Evolutionary conservation across 805 yeast genomes (phyloP), one percentile per base, ranked within the genome.

Genomic region (Pichia sporocuriosa): DNA sequence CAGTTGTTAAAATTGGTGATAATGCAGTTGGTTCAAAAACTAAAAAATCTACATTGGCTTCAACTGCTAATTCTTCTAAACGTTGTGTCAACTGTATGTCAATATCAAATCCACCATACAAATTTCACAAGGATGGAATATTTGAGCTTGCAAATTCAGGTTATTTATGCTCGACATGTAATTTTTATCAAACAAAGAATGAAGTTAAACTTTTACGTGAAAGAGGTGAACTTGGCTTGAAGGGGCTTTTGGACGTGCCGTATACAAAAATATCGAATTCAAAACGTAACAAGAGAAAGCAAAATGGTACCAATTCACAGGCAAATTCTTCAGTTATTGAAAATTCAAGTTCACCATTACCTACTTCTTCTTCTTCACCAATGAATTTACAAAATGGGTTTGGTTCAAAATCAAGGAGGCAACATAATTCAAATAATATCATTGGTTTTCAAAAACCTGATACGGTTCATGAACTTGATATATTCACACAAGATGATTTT

Each of bases 61-160:
- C 54, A 26, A 44, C 49, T 17, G 29, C 34, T 13, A 21, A 51
- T 36, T 20, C 29, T 13, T 32, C 38, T 13, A 24, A 46, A 25
- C 51, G 50, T 37, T 62, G 67, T 42, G 48, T 62, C 31, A 62
- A 62, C 42, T 62, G 67, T 46, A 47, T 56, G 3, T 50, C 58
- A 8, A 46, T 45, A 2, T 41, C 56, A 3, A 46, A 54, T 38
- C 62, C 59, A 4, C 65, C 65, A 13, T 62, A 55, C 47, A 62
- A 54, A 42, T 62, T 53, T 35, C 54, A 57, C 44, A 54, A 50
- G 24, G 61, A 56, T 20, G 67, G 66, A 2, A 52, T 61, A 7
- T 62, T 58, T 36, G 62, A 61, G 44, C 53, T 54, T 37, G 66
- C 62, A 10, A 62, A 62, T 46, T 50, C 65, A 2, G 67, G 67